These are phyloP conservation scores for Kalaharituber pfeilii DNA, from an alignment of 2,329 filamentous ascomycete genomes.

Conservation along the genomic window DNA sequence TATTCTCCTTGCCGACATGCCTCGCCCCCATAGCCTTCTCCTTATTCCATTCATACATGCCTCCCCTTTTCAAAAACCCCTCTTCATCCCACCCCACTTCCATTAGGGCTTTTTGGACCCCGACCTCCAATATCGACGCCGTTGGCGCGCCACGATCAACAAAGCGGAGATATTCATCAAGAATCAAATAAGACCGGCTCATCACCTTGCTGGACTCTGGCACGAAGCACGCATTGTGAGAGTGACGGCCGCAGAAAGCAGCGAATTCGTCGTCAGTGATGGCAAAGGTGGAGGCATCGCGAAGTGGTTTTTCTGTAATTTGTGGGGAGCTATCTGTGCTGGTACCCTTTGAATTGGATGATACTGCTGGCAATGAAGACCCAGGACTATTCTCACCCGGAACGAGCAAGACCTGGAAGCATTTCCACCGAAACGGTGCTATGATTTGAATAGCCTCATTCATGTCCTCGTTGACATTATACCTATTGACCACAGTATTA, in stretches of 20 bases:
- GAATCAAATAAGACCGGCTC: slow-evolving; percentile 35
- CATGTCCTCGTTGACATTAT: slow-evolving; percentile 38
- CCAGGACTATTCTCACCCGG: slow-evolving; percentile 36
- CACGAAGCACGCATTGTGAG: neutral
- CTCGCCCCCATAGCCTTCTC: neutral
- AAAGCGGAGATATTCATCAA: slow-evolving; percentile 38
- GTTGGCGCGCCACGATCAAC: slow-evolving; percentile 31
- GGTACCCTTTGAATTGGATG: too few species aligned
- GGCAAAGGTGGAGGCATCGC: neutral
- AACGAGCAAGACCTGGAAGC: slow-evolving; percentile 38
- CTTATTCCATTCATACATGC: neutral
- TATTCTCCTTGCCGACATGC: too few species aligned
- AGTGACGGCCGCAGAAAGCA: neutral
- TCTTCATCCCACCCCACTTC: neutral
- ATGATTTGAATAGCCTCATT: slow-evolving; percentile 27
- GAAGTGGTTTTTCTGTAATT: too few species aligned
- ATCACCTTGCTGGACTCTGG: slow-evolving; percentile 31
- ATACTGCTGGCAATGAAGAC: slow-evolving; percentile 30
- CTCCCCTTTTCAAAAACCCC: neutral
- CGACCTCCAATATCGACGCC: slow-evolving; percentile 31
- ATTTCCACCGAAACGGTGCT: slow-evolving; percentile 38
- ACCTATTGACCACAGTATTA: slow-evolving; percentile 37
- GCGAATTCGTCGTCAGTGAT: neutral
- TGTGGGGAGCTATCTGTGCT: too few species aligned
- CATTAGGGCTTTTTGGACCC: slow-evolving; percentile 31